Percentiles rank a stretch among this genome's conserved stretches.
Conservation (phyloP, 1,284 basidiomycete species). For the Heliocybe sulcata region DNA sequence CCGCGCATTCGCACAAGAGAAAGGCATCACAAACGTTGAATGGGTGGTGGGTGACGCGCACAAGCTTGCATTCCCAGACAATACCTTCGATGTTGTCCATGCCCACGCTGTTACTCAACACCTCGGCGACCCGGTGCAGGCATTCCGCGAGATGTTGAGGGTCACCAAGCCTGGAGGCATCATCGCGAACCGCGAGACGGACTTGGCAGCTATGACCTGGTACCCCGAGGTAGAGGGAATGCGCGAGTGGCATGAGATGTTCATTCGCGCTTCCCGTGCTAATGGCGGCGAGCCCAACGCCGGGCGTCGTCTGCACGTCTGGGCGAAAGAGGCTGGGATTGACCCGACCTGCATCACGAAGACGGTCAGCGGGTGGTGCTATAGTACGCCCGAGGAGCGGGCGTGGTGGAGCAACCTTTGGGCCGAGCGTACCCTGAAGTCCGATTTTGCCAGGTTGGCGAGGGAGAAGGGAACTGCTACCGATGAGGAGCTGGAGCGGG, state of each 20-base stretch:
- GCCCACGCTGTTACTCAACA: constrained; percentile 39
- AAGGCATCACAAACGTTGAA: constrained; percentile 1
- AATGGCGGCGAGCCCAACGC: constrained; percentile 23
- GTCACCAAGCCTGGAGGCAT: constrained; percentile 34
- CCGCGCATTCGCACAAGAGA: background rate
- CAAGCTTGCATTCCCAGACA: constrained; percentile 25
- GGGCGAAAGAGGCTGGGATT: constrained; percentile 24
- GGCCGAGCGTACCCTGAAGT: constrained; percentile 25
- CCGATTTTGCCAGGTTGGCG: constrained; percentile 21
- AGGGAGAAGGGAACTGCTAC: constrained; percentile 20
- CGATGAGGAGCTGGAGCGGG: constrained; percentile 17
- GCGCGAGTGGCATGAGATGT: constrained; percentile 18
- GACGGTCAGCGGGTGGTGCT: constrained; percentile 26
- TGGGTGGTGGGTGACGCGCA: constrained; percentile 26
- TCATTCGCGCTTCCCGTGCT: constrained; percentile 17
- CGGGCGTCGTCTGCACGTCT: constrained; percentile 20
- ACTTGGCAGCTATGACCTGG: constrained; percentile 22
- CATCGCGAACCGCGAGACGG: constrained; percentile 30
- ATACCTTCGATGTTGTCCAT: constrained; percentile 36
- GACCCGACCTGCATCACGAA: constrained; percentile 16
- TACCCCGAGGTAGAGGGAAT: constrained; percentile 22
- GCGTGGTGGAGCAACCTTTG: constrained; percentile 26
- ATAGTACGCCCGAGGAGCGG: constrained; percentile 23
- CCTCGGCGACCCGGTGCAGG: constrained; percentile 27
- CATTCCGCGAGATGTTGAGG: constrained; percentile 34